phyloP scores from a whole-genome alignment of 495 filamentous ascomycete genomes.

The Podospora conica region DNA sequence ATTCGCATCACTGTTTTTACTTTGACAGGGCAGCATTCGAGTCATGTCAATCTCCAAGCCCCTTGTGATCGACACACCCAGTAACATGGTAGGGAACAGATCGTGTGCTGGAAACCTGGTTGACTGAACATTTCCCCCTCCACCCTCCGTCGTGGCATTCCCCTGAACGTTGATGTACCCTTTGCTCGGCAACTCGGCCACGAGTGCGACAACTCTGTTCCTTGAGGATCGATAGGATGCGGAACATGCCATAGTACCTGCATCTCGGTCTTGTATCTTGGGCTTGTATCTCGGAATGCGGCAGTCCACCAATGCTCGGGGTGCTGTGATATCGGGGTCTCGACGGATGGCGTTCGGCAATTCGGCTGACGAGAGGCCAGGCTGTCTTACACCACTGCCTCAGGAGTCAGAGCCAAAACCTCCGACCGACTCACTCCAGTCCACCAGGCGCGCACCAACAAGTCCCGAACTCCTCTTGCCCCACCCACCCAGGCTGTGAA shows the following conservation, averaged over 20 bases:
- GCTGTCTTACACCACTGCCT: neutral
- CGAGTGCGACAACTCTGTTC: neutral
- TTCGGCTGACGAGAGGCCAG: neutral
- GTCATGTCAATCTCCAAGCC: neutral
- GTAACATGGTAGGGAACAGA: neutral
- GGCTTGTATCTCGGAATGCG: neutral
- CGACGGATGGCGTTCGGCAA: neutral
- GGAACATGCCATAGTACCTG: neutral
- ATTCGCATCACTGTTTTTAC: neutral
- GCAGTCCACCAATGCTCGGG: neutral
- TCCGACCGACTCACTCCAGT: neutral
- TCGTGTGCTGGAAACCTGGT: neutral
- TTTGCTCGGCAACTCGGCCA: neutral
- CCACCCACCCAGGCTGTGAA: neutral
- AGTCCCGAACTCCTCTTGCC: neutral
- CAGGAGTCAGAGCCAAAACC: neutral
- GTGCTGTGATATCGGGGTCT: neutral
- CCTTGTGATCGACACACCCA: neutral
- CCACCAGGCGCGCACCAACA: neutral
- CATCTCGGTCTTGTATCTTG: neutral
- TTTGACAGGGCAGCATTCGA: neutral
- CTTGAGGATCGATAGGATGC: neutral
- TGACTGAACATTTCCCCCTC: neutral
- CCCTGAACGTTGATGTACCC: neutral
- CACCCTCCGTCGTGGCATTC: neutral